Conservation (phyloP, 805 yeast genomes). For the Teunomyces funiuensis region DNA sequence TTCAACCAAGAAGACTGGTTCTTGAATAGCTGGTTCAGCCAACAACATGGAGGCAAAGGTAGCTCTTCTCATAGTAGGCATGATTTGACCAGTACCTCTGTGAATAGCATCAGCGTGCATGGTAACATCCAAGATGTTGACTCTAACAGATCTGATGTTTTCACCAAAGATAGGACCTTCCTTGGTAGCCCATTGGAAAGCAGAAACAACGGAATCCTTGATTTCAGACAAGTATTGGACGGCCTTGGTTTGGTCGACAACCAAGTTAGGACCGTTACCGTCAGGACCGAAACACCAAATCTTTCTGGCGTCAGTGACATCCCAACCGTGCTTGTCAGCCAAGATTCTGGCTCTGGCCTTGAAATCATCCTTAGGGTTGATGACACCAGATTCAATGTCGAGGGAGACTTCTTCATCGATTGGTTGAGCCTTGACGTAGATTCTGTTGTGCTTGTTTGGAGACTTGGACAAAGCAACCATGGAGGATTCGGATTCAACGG, state of each 20-base stretch:
- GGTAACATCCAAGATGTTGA: slow-evolving; percentile 98
- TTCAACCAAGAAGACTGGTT: slow-evolving; percentile 98
- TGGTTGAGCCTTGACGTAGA: slow-evolving; percentile 97
- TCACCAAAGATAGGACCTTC: slow-evolving; percentile 99
- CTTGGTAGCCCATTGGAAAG: slow-evolving; percentile 99
- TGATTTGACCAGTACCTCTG: slow-evolving; percentile 99
- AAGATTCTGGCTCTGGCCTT: slow-evolving; percentile 97
- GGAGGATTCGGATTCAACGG: slow-evolving; percentile 90
- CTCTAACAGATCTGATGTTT: slow-evolving; percentile 91
- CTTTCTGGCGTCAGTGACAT: slow-evolving; percentile 99
- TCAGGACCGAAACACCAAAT: slow-evolving; percentile 99
- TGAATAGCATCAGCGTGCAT: slow-evolving; percentile 99
- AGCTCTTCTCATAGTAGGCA: slow-evolving; percentile 99
- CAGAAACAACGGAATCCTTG: slow-evolving; percentile 99
- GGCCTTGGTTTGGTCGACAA: slow-evolving; percentile 99
- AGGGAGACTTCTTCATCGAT: slow-evolving; percentile 86
- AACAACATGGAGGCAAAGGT: slow-evolving; percentile 97
- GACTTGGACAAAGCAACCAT: slow-evolving; percentile 97
- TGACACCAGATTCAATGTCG: slow-evolving; percentile 91
- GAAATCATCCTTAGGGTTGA: slow-evolving; percentile 95
- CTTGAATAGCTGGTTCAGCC: slow-evolving; percentile 99
- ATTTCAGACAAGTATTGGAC: slow-evolving; percentile 98
- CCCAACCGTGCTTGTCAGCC: slow-evolving; percentile 99
- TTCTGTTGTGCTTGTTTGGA: slow-evolving; percentile 99
- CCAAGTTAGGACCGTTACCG: slow-evolving; percentile 97